phyloP scores from a whole-genome alignment of 371 early-diverging fungal species.

The Saksenaea vasiformis region DNA sequence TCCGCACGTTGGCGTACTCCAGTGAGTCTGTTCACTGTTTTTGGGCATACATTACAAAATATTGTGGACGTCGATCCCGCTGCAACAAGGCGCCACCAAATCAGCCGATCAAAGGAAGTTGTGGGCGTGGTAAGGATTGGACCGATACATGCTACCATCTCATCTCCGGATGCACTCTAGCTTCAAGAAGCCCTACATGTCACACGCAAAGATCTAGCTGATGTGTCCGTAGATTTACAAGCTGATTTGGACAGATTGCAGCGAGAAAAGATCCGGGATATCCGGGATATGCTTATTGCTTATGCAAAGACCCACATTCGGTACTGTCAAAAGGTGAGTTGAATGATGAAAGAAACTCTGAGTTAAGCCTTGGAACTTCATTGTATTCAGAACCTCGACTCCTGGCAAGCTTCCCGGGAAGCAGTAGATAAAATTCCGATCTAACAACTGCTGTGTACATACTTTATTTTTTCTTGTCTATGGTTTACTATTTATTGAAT shows the following conservation, averaged over 20 bases:
- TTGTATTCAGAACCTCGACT: conserved; percentile 49
- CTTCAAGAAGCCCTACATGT: conserved; percentile 76
- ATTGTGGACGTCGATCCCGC: conserved; percentile 94
- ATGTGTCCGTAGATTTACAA: conserved; percentile 75
- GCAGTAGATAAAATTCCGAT: conserved; percentile 59
- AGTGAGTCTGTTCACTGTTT: conserved; percentile 52
- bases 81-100: conserved; percentile 79
- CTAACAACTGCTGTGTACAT: conserved; percentile 19
- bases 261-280: conserved; percentile 79
- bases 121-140: conserved; percentile 52
- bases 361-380: neutral
- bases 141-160: neutral
- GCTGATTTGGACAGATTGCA: conserved; percentile 88
- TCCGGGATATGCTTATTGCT: conserved; percentile 72
- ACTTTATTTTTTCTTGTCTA: neutral
- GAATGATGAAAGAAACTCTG: too few species aligned
- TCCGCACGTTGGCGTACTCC: conserved; percentile 17
- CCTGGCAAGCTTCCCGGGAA: conserved; percentile 57
- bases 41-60: conserved; percentile 75
- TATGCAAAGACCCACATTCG: conserved; percentile 81
- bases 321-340: conserved; percentile 70
- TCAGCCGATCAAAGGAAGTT: conserved; percentile 79
- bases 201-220: conserved; percentile 67
- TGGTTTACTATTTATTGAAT: too few species aligned
- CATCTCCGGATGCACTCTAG: conserved; percentile 7